Percentiles rank a stretch among this genome's conserved stretches.
Evolutionary conservation across 179 eudicot genomes (phyloP).

Genomic region (Spergularia azorica): DNA sequence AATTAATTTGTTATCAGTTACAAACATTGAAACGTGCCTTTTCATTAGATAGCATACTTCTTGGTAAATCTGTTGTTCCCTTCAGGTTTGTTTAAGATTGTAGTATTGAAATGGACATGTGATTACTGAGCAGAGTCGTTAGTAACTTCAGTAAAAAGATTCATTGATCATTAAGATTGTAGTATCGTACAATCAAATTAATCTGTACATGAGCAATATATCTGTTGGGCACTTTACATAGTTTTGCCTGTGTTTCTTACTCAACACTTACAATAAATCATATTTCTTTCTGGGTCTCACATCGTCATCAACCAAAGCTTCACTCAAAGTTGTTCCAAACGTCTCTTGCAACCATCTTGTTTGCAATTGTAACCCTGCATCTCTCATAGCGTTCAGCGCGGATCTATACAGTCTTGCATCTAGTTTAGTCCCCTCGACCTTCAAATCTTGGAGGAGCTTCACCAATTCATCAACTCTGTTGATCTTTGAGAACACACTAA

Average conservation of each 20-base stretch:
- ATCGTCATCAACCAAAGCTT: slow-evolving; percentile 20
- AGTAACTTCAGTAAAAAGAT: background rate
- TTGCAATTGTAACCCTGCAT: slow-evolving; percentile 71
- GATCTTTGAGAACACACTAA: slow-evolving; percentile 71
- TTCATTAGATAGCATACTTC: too few relatives aligned
- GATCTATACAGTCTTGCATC: slow-evolving; percentile 78
- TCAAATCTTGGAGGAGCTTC: slow-evolving; percentile 74
- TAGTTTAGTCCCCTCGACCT: slow-evolving; percentile 50
- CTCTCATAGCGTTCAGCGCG: slow-evolving; percentile 71
- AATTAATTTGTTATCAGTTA: too few relatives aligned
- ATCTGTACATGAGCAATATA: slow-evolving; percentile 20
- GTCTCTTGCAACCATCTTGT: slow-evolving; percentile 64
- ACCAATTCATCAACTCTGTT: slow-evolving; percentile 69
- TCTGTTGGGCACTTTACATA: background rate
- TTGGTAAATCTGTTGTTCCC: too few relatives aligned
- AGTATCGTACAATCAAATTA: slow-evolving; percentile 14
- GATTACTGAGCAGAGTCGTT: too few relatives aligned
- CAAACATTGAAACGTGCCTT: too few relatives aligned
- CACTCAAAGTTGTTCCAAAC: slow-evolving; percentile 30
- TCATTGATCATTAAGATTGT: slow-evolving; percentile 16
- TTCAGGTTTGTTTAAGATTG: too few relatives aligned
- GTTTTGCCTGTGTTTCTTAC: slow-evolving; percentile 4
- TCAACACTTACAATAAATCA: background rate
- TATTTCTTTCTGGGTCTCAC: slow-evolving; percentile 1
- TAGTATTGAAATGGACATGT: too few relatives aligned